These are phyloP conservation scores for Hygrocybe punicea DNA, from an alignment of 768 basidiomycete species.

Conservation along the genomic window DNA sequence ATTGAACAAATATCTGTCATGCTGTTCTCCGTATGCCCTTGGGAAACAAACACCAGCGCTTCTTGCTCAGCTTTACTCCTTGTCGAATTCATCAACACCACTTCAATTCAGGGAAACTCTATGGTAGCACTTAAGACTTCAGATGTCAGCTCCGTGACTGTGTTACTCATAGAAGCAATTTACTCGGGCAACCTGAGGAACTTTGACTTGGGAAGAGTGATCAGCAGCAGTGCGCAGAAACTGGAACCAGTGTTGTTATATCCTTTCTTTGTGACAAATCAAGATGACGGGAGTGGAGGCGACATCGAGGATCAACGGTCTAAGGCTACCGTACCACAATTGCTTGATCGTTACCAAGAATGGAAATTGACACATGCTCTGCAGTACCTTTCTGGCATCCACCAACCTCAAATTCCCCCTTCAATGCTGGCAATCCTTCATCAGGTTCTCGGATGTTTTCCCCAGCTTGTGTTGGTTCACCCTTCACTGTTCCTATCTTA, in stretches of 20 bases:
- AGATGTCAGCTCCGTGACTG: constrained; percentile 9
- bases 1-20: background rate
- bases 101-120: constrained; percentile 1
- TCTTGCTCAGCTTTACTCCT: background rate
- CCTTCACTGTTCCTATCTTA: constrained; percentile 17
- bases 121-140: background rate
- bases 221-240: constrained; percentile 2
- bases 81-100: constrained; percentile 1
- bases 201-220: constrained; percentile 5
- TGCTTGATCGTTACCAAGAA: constrained; percentile 13
- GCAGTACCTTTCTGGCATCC: constrained; percentile 7
- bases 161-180: constrained; percentile 13
- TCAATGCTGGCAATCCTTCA: constrained; percentile 11
- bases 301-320: constrained; percentile 16
- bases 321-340: constrained; percentile 13
- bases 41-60: background rate
- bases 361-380: constrained; percentile 12
- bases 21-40: background rate
- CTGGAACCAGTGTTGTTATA: constrained; percentile 5
- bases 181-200: constrained; percentile 13
- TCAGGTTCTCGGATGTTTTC: constrained; percentile 10
- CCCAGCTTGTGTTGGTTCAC: constrained; percentile 14
- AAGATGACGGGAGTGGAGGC: constrained; percentile 15
- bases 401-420: constrained; percentile 6
- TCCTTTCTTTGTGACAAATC: constrained; percentile 14